phyloP scores from a whole-genome alignment of 2,329 filamentous ascomycete species.

The Talaromyces islandicus region DNA sequence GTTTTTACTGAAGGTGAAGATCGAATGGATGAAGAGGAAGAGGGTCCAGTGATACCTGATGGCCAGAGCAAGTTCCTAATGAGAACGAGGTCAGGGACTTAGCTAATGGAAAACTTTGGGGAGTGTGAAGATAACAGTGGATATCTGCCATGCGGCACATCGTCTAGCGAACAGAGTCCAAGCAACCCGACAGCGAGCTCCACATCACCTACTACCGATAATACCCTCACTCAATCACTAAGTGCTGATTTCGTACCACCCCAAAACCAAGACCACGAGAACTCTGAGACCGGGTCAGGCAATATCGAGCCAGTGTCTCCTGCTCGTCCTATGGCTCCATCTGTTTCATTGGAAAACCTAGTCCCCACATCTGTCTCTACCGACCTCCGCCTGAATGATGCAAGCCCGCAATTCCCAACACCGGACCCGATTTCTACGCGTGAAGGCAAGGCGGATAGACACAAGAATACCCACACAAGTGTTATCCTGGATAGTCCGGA shows the following conservation, averaged over 20 bases:
- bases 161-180: background rate
- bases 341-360: background rate
- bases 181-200: background rate
- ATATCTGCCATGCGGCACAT: background rate
- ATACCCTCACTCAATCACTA: background rate
- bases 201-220: background rate
- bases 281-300: background rate
- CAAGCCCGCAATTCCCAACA: background rate
- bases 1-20: background rate
- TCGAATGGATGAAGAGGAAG: background rate
- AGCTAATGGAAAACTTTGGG: background rate
- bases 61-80: background rate
- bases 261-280: background rate
- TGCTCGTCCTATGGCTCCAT: background rate
- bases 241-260: background rate
- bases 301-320: background rate
- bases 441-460: background rate
- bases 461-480: background rate
- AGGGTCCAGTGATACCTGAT: background rate
- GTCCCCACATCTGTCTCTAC: background rate
- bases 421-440: background rate
- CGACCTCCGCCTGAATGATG: background rate
- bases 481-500: background rate
- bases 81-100: background rate
- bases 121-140: background rate